Evolutionary conservation across 106 monocot genomes (phyloP), one percentile per base, ranked within the genome.

Genomic region (Alisma plantagoaquatica): DNA sequence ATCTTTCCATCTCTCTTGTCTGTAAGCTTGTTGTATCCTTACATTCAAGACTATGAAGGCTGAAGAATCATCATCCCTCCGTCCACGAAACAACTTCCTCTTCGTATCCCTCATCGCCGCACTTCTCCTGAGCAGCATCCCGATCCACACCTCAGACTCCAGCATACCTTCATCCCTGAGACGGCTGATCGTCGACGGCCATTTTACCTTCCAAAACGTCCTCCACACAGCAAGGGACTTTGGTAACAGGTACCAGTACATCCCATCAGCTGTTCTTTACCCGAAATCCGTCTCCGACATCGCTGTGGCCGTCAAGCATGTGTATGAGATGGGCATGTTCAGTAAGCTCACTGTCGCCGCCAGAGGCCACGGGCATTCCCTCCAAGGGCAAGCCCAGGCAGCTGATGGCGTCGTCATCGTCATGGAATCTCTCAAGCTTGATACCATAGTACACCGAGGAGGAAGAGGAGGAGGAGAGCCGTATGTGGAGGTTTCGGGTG

Each of bases 351-450:
- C 83, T 23, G 59, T 90, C 1, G 83, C 83, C 0, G 90, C 90
- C 21, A 56, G 83, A 2, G 90, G 90, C 15, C 73, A 77, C 10
- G 90, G 70, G 33, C 90, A 90, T 57, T 90, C 90, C 0, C 73
- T 90, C 28, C 70, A 80, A 14, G 90, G 90, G 35, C 90, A 90
- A 66, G 70, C 90, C 3, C 90, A 84, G 41, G 76, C 80, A 1
- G 54, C 77, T 2, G 77, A 73, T 1, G 90, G 90, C 26, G 65
- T 83, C 33, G 66, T 90, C 12, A 50, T 90, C 31, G 54, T 21
- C 22, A 84, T 90, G 90, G 80, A 74, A 31, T 65, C 77, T 0
- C 73, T 84, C 22, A 27, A 14, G 18, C n/a, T n/a, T n/a, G n/a
- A n/a, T n/a, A n/a, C n/a, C n/a, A n/a, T n/a, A n/a, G n/a, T n/a